Conservation (phyloP, 257 asterid genomes). For the Datura wrightii region DNA sequence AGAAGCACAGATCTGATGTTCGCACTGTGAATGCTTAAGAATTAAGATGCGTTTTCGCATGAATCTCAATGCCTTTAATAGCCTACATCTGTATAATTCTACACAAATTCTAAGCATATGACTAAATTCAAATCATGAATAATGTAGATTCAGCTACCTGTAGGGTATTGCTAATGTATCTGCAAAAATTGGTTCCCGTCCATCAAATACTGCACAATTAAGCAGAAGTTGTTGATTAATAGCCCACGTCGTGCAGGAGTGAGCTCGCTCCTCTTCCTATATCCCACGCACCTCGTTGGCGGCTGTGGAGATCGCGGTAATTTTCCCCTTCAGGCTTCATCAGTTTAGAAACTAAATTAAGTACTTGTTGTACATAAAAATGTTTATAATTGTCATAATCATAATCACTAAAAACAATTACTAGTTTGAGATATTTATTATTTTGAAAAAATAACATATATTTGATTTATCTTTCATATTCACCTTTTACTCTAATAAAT, state of each 20-base stretch:
- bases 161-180: neutral
- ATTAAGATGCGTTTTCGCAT: neutral
- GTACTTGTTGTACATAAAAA: neutral
- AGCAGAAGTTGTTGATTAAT: neutral
- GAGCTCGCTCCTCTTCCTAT: neutral
- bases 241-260: neutral
- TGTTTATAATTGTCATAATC: too few species aligned
- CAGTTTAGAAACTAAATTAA: neutral
- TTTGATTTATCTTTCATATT: too few species aligned
- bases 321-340: neutral
- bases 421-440: too few species aligned
- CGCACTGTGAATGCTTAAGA: neutral
- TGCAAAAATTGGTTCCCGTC: neutral
- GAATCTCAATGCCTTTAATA: neutral
- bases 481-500: too few species aligned
- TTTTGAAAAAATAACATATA: too few species aligned
- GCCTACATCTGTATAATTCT: neutral
- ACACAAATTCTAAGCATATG: neutral
- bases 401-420: too few species aligned
- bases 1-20: slow-evolving; percentile 4
- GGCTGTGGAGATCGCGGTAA: neutral
- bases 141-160: neutral
- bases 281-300: neutral
- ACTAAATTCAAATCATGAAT: neutral
- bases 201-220: neutral